Base-by-base conservation (phyloP, 2,329 filamentous ascomycete genomes). In the Aspergillus sp. region DNA sequence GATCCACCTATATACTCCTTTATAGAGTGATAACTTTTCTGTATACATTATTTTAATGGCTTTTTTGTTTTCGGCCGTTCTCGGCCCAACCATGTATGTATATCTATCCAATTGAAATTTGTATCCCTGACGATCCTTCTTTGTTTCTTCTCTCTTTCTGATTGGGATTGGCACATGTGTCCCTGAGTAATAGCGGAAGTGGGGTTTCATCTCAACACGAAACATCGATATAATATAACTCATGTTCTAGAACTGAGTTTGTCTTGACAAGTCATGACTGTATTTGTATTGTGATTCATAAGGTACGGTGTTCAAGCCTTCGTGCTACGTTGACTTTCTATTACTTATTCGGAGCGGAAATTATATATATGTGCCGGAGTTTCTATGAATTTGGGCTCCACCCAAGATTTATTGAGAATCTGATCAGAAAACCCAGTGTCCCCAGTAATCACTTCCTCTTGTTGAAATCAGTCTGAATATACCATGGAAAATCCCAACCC, bases 1-100 rank as follows among this genome's bases (percentile, higher is more conserved):
- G 36, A 42, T n/a, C 36, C 14, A 55, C 57, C 58, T 56, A 59
- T 51, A 58, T 64, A 56, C 55, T 55, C 59, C 20, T 59, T 39
- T 57, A 54, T 58, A 57, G 59, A 63, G 61, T 63, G 63, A 61
- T 61, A 56, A 45, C 55, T 55, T 58, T 52, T 50, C 57, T 55
- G 58, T 55, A 52, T 59, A 57, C 45, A 46, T 45, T 57, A 52
- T 54, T 47, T 10, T 47, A 47, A 47, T 47, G 22, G 45, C 22
- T 47, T 20, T 24, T 24, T 47, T 50, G 46, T 53, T 58, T 55
- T 54, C 56, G 52, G 55, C 54, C 52, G 53, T 36, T 49, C 31
- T 52, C 49, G 49, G 39, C 47, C 29, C 22, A 29, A 31, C 36
- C 49, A 10, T 58, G 57, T 55, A 16, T 58, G 57, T 50, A 52